These are phyloP conservation scores for Aureobasidium lini DNA, from an alignment of 2,329 filamentous ascomycete genomes.

Conservation along the genomic window DNA sequence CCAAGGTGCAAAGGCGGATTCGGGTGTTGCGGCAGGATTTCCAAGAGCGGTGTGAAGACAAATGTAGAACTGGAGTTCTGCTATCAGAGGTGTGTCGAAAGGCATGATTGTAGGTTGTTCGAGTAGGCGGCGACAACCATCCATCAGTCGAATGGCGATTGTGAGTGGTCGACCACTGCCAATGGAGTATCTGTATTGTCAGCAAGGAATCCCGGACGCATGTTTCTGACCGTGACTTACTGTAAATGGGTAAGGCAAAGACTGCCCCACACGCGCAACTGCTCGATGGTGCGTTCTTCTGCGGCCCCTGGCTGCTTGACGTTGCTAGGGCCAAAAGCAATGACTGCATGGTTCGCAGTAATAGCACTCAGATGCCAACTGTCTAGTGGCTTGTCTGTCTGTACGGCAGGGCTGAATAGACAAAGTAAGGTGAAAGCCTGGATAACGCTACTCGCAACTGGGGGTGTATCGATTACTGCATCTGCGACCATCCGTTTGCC, in stretches of 20 bases:
- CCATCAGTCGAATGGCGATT: not conserved
- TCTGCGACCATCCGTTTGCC: constrained; percentile 1
- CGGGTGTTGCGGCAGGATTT: not conserved
- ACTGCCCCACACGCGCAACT: constrained; percentile 4
- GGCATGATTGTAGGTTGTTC: not conserved
- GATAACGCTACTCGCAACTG: not conserved
- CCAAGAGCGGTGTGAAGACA: not conserved
- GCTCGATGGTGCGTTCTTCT: not conserved
- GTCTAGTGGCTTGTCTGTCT: constrained; percentile 7
- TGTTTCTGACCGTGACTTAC: not conserved
- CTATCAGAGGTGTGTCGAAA: not conserved
- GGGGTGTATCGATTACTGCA: constrained; percentile 5
- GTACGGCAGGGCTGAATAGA: constrained; percentile 1
- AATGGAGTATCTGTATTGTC: constrained; percentile 1
- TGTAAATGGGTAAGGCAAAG: constrained; percentile 7
- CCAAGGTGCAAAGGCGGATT: not conserved
- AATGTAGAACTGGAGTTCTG: constrained; percentile 6
- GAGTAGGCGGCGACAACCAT: not conserved
- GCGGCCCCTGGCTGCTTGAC: not conserved
- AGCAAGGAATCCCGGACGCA: not conserved
- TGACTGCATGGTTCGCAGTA: constrained; percentile 6
- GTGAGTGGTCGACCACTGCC: constrained; percentile 1
- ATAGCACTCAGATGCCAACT: constrained; percentile 6
- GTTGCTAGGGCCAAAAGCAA: not conserved
- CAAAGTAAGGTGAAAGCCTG: constrained; percentile 1